A percentile compares a stretch with the other conserved stretches of the same genome.
Evolutionary conservation across 495 filamentous ascomycete genomes (phyloP).

Genomic region (Pseudoneurospora amorphoporcata): DNA sequence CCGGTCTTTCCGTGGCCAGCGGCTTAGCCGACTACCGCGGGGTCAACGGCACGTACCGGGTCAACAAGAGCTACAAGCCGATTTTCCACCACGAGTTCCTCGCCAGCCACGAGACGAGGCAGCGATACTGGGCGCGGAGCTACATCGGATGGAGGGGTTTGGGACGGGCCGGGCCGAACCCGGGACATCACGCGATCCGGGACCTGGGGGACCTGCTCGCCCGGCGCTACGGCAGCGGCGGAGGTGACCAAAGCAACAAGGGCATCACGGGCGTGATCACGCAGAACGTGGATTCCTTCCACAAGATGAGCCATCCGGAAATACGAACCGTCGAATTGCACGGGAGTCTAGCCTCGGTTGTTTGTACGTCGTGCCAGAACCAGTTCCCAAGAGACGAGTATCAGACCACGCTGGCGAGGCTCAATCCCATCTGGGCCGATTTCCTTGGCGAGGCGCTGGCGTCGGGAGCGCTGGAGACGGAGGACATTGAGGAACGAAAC

Average conservation of each 20-base stretch:
- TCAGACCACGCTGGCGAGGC: constrained; percentile 58
- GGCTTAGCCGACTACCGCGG: constrained; percentile 92
- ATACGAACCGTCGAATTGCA: constrained; percentile 77
- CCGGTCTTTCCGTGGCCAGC: constrained; percentile 87
- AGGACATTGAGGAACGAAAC: constrained; percentile 60
- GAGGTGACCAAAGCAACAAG: constrained; percentile 25
- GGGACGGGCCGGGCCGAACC: constrained; percentile 67
- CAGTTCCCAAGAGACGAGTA: constrained; percentile 60
- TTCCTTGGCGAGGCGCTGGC: constrained; percentile 63
- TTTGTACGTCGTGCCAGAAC: constrained; percentile 68
- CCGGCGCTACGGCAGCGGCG: neutral
- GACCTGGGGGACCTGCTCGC: constrained; percentile 48
- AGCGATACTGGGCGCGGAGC: constrained; percentile 92
- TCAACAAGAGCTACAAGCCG: constrained; percentile 79
- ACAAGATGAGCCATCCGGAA: constrained; percentile 63
- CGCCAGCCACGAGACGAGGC: constrained; percentile 70
- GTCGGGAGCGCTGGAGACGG: constrained; percentile 64
- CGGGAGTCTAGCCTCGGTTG: constrained; percentile 71
- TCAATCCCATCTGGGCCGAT: constrained; percentile 81
- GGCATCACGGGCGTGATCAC: constrained; percentile 71
- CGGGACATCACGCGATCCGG: constrained; percentile 64
- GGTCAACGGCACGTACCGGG: constrained; percentile 77
- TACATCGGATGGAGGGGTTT: constrained; percentile 86
- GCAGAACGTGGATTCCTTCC: constrained; percentile 95
- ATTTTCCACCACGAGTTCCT: constrained; percentile 91